Percentiles rank a stretch among this genome's conserved stretches.
Evolutionary conservation across 768 basidiomycete species (phyloP).

Genomic region (Phlegmacium glaucopus): DNA sequence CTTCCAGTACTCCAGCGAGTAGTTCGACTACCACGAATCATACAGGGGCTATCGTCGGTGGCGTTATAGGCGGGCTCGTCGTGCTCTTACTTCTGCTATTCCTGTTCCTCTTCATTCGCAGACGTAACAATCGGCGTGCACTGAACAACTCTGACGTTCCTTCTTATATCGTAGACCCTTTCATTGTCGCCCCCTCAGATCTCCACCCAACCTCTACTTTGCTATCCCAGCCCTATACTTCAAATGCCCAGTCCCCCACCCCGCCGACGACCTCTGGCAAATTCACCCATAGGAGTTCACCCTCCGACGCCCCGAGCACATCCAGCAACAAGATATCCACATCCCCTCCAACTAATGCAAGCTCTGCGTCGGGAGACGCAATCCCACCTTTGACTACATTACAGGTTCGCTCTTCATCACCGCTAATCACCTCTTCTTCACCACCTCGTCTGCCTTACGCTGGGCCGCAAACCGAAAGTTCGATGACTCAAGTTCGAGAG

Average conservation of each 20-base stretch:
- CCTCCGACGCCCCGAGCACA: no score
- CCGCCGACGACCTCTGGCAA: no score
- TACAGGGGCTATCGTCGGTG: constrained; percentile 16
- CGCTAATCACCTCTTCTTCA: not conserved
- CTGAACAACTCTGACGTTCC: not conserved
- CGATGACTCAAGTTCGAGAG: not conserved
- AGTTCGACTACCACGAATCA: not conserved
- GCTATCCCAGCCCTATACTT: no score
- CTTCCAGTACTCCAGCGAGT: constrained; percentile 2
- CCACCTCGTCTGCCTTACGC: not conserved
- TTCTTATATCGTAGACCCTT: not conserved
- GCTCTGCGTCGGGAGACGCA: no score
- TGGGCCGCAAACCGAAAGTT: not conserved
- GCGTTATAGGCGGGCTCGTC: constrained; percentile 12
- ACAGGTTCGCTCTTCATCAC: not conserved
- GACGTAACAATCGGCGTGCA: not conserved
- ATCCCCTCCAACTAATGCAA: no score
- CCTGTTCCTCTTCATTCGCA: not conserved
- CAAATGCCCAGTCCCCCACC: no score
- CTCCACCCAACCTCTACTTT: no score
- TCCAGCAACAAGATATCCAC: no score
- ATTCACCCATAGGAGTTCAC: no score
- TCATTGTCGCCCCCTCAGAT: not conserved
- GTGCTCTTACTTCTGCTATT: constrained; percentile 1
- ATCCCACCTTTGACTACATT: no score